Evolutionary conservation across 225 moss, liverwort and hornwort genomes (phyloP), one percentile per base, ranked within the genome.

Genomic region (Asterella californica): DNA sequence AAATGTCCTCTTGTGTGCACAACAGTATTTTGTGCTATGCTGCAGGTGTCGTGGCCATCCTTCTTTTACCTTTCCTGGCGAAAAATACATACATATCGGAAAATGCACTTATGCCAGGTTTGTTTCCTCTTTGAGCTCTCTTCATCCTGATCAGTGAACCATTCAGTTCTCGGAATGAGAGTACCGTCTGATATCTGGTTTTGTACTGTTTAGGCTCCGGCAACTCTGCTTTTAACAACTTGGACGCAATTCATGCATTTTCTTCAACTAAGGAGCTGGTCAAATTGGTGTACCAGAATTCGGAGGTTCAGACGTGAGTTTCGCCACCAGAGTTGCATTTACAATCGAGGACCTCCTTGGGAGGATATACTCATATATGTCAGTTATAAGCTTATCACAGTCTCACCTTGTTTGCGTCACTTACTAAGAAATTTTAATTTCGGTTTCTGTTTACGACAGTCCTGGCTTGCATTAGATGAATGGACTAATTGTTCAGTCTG

Each of bases 41-140:
- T 73, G 91, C 91, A 64, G 97, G 97, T 72, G 71, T 95, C 74
- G 65, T 90, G 15, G 88, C 84, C 60, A 88, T 95, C 64, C 84
- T 99, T 59, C 85, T 99, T 66, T 83, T 99, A 76, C 97, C 97
- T 71, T 86, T 91, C n/a, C 75, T 99, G 81, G 88, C 92, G 10
- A 95, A 91, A 60, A 78, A 88, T 33, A 99, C 95, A 14, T 91
- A 94, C 77, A 90, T 99, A 57, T 99, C 97, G 75, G 97, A 99
- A 81, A 99, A 99, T 84, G 93, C 97, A 55, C 90, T 99, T 33
- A 94, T 99, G 94, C 97, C 97, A 93, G 94, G 97, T 99, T 65
- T 42, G 9, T 48, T 15, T 83, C 27, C 27, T 64, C 27, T 24
- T 47, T 29, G 27, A 75, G 24, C 57, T 57, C 57, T 57, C 32